Conservation (phyloP, 2,329 filamentous ascomycete genomes). For the Aspergillus ustus region DNA sequence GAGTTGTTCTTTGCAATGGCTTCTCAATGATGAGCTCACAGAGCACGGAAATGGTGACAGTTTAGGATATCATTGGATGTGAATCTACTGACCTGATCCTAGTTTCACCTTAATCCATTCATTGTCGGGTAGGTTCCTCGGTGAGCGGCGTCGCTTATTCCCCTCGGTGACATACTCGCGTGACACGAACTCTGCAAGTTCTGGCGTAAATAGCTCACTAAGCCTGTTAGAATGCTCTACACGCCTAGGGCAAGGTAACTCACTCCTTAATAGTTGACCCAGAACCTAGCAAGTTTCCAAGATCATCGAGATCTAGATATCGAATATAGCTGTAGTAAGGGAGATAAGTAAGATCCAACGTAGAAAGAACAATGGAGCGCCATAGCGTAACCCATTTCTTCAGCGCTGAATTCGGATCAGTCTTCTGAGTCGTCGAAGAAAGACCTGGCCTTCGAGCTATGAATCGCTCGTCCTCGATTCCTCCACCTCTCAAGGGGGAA, state of each 20-base stretch:
- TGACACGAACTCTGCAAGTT: constrained; percentile 38
- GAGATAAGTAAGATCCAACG: constrained; percentile 63
- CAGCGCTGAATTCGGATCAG: constrained; percentile 53
- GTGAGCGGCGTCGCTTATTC: constrained; percentile 29
- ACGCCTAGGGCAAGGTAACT: constrained; percentile 28
- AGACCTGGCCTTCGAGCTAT: constrained; percentile 35
- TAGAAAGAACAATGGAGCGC: constrained; percentile 70
- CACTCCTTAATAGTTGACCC: constrained; percentile 61
- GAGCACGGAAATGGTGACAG: background rate
- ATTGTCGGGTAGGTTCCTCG: constrained; percentile 28
- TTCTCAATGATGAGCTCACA: constrained; percentile 26
- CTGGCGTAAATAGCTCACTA: constrained; percentile 58
- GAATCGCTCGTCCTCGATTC: constrained; percentile 50
- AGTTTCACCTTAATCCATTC: constrained; percentile 52
- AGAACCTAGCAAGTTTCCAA: constrained; percentile 64
- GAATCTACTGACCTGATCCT: constrained; percentile 49
- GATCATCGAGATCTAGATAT: constrained; percentile 65
- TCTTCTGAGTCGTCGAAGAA: constrained; percentile 32
- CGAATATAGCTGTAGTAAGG: constrained; percentile 73
- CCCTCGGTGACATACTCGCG: constrained; percentile 25
- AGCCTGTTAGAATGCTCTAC: constrained; percentile 9
- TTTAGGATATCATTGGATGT: background rate
- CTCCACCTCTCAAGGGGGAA: constrained; percentile 50
- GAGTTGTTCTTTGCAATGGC: constrained; percentile 54
- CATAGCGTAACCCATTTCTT: constrained; percentile 68